phyloP scores from a whole-genome alignment of 306 rosid genomes.

The Heteromeles arbutifolia region DNA sequence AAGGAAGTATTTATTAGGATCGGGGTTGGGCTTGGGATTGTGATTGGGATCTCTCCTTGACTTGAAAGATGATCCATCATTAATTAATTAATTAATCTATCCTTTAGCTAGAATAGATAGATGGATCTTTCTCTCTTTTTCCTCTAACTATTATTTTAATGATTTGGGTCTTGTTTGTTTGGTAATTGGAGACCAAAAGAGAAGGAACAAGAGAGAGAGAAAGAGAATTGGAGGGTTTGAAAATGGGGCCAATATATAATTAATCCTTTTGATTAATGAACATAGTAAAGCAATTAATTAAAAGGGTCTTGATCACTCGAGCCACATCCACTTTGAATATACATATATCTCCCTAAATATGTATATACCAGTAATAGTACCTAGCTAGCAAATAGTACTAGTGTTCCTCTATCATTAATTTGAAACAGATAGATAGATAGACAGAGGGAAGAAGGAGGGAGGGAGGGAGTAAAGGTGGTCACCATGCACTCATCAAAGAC shows the following conservation, averaged over 20 bases:
- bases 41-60: conserved; percentile 33
- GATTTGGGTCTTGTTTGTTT: conserved; percentile 6
- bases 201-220: not conserved
- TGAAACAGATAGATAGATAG: not conserved
- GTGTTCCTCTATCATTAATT: not conserved
- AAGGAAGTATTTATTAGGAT: conserved; percentile 41
- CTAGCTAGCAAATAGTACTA: not conserved
- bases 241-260: not conserved
- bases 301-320: not conserved
- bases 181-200: conserved; percentile 7
- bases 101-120: not conserved
- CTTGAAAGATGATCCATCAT: conserved; percentile 51
- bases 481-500: not conserved
- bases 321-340: not conserved
- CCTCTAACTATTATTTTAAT: not conserved
- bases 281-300: not conserved
- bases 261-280: not conserved
- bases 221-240: not conserved
- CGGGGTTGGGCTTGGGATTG: conserved; percentile 18
- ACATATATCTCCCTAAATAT: not conserved
- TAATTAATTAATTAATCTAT: not conserved
- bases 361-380: not conserved
- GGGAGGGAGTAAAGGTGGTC: not conserved
- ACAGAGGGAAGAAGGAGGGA: not conserved
- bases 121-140: not conserved